Evolutionary conservation across 768 basidiomycete species (phyloP).

Genomic region (Mrakia frigida): DNA sequence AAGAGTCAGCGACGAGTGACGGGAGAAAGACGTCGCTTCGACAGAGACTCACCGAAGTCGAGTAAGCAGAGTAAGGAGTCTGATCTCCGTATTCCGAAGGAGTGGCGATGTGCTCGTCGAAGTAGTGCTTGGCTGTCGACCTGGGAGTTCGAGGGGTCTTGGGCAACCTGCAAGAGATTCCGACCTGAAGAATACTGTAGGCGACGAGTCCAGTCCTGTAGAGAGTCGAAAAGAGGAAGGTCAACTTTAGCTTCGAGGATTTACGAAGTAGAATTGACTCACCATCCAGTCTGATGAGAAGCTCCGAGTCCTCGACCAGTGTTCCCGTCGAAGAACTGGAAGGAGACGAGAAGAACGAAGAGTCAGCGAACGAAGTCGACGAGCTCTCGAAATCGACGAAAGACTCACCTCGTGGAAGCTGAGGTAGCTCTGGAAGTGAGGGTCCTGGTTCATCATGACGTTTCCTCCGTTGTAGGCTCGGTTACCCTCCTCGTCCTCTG

Average conservation of each 20-base stretch:
- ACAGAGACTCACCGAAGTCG: not conserved
- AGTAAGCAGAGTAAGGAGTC: conserved; percentile 47
- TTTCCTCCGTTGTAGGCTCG: conserved; percentile 90
- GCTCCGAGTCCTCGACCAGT: conserved; percentile 88
- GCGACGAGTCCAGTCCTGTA: conserved; percentile 80
- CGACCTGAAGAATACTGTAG: conserved; percentile 85
- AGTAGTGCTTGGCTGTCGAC: conserved; percentile 82
- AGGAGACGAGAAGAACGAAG: not conserved
- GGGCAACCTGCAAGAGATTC: conserved; percentile 79
- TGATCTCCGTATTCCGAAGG: conserved; percentile 70
- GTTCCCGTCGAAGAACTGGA: conserved; percentile 90
- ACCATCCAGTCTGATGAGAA: conserved; percentile 97
- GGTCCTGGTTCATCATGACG: conserved; percentile 78
- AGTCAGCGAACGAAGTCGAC: conserved; percentile 32
- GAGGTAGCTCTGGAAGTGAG: conserved; percentile 93
- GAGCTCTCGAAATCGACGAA: conserved; percentile 45
- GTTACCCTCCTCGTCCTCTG: conserved; percentile 68
- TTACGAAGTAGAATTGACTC: conserved; percentile 30
- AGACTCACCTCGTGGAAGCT: conserved; percentile 70
- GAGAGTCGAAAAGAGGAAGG: not conserved
- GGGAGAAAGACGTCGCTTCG: not conserved
- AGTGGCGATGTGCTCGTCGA: conserved; percentile 58
- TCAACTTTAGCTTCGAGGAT: not conserved
- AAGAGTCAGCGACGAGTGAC: not conserved
- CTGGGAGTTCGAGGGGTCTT: conserved; percentile 91